Evolutionary conservation across 495 filamentous ascomycete genomes (phyloP).

Genomic region (Tuber microsphaerosporum): DNA sequence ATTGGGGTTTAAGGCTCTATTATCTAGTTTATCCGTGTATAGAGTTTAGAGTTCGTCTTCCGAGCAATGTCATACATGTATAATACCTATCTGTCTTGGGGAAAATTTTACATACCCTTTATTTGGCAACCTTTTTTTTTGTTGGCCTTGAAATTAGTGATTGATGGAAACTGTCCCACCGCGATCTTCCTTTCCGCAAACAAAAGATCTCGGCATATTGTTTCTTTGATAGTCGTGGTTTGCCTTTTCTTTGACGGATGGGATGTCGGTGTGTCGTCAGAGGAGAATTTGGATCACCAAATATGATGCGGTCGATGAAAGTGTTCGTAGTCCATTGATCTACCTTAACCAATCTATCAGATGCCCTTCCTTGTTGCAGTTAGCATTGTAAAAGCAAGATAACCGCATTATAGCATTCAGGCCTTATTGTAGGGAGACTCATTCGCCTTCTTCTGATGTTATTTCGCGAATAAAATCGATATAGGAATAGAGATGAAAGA

Average conservation of each 20-base stretch:
- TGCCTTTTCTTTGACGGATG: not conserved
- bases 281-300: not conserved
- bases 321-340: not conserved
- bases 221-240: not conserved
- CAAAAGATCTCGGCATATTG: not conserved
- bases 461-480: not conserved
- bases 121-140: not conserved
- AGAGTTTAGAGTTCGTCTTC: not conserved
- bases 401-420: not conserved
- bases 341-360: not conserved
- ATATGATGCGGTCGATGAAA: not conserved
- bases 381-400: not conserved
- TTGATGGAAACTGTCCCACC: not conserved
- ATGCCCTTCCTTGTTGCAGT: not conserved
- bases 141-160: not conserved
- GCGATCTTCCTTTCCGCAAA: not conserved
- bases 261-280: not conserved
- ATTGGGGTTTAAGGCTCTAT: not conserved
- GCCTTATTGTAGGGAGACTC: not conserved
- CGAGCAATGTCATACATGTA: not conserved
- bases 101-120: not conserved
- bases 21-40: not conserved
- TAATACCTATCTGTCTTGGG: not conserved
- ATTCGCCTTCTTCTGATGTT: not conserved
- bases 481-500: not conserved